Evolutionary conservation across 176 grass and related monocot genomes (phyloP).

Genomic region (Triticum dicoccoides): DNA sequence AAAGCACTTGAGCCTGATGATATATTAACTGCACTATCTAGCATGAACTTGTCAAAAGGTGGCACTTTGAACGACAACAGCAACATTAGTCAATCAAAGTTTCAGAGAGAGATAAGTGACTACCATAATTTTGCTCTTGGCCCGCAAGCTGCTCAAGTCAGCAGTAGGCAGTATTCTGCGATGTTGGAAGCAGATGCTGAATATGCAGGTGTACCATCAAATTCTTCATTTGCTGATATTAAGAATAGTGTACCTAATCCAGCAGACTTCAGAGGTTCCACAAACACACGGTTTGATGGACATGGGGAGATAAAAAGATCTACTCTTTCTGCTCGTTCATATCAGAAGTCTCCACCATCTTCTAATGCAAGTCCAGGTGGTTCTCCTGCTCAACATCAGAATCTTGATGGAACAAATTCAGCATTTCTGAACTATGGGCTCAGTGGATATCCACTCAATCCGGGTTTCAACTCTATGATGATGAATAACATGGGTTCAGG

Average conservation of each 20-base stretch:
- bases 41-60: conserved; percentile 62
- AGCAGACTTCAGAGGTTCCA: conserved; percentile 48
- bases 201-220: conserved; percentile 49
- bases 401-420: conserved; percentile 48
- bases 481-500: conserved; percentile 48
- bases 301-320: conserved; percentile 45
- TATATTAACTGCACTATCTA: conserved; percentile 80
- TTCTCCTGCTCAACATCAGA: conserved; percentile 75
- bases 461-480: conserved; percentile 50
- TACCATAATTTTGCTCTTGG: conserved; percentile 52
- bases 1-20: conserved; percentile 67
- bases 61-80: conserved; percentile 35
- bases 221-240: conserved; percentile 57
- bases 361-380: conserved; percentile 60
- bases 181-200: conserved; percentile 50
- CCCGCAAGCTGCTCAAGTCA: conserved; percentile 37
- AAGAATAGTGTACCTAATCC: conserved; percentile 36
- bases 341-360: conserved; percentile 66
- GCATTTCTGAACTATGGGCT: conserved; percentile 68
- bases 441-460: conserved; percentile 49
- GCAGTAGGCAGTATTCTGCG: conserved; percentile 44
- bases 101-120: conserved; percentile 53
- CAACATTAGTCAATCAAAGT: conserved; percentile 35
- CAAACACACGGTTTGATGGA: conserved; percentile 32
- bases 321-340: conserved; percentile 38